Percentiles rank a stretch among this genome's conserved stretches.
Conservation (phyloP, 371 early-diverging fungal genomes). For the Haplosporangium sp. region DNA sequence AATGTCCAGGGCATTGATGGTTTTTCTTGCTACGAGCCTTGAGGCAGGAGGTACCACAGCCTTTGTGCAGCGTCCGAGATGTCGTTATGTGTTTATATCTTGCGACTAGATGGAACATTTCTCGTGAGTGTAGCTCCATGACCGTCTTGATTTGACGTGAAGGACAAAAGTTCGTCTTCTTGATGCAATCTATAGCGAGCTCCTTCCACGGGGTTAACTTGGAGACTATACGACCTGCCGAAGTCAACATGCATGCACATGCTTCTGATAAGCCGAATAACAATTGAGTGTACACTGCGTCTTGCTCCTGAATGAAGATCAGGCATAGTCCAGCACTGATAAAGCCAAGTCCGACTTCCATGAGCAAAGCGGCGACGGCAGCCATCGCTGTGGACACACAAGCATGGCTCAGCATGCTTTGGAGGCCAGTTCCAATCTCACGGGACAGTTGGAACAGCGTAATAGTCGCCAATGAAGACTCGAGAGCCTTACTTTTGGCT, state of each 20-base stretch:
- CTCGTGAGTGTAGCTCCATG: neutral
- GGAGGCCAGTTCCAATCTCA: slow-evolving; percentile 12
- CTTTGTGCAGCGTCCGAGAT: slow-evolving; percentile 11
- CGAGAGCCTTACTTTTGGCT: neutral
- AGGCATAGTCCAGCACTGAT: slow-evolving; percentile 10
- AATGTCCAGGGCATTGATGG: slow-evolving; percentile 7
- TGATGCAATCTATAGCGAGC: slow-evolving; percentile 1
- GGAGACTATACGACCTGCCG: too few species aligned
- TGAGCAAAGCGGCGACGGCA: slow-evolving; percentile 4
- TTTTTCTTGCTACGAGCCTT: slow-evolving; percentile 4
- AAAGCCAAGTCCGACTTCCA: slow-evolving; percentile 5
- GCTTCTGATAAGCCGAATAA: slow-evolving; percentile 1
- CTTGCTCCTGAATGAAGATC: neutral
- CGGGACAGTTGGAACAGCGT: slow-evolving; percentile 9
- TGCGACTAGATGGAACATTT: slow-evolving; percentile 16
- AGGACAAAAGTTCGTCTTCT: slow-evolving; percentile 14
- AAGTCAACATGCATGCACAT: neutral
- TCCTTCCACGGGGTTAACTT: slow-evolving; percentile 11
- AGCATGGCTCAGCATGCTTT: neutral
- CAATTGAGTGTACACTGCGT: neutral
- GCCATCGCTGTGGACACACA: neutral
- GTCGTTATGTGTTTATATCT: slow-evolving; percentile 12
- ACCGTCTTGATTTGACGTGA: neutral
- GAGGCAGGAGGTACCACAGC: slow-evolving; percentile 10
- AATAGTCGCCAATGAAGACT: slow-evolving; percentile 1